phyloP scores from a whole-genome alignment of 2,329 filamentous ascomycete species.

The Aspergillus aculeatus region DNA sequence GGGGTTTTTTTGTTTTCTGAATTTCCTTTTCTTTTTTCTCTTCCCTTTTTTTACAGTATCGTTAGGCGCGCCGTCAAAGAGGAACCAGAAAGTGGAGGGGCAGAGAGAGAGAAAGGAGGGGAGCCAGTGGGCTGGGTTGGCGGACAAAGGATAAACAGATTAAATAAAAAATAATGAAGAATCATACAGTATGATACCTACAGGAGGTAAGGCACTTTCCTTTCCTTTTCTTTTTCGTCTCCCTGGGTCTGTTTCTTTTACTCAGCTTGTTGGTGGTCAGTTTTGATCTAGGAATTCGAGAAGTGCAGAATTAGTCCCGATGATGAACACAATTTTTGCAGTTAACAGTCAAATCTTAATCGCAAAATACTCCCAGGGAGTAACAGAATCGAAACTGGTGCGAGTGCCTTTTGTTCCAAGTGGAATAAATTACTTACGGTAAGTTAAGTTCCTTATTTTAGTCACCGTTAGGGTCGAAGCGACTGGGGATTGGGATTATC shows the following conservation, averaged over 20 bases:
- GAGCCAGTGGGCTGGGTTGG: conserved; percentile 17
- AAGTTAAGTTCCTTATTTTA: background rate
- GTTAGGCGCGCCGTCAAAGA: conserved; percentile 15
- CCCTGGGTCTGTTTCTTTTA: too few relatives aligned
- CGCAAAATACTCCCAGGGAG: background rate
- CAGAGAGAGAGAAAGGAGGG: conserved; percentile 14
- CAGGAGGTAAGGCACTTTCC: background rate
- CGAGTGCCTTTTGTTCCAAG: background rate
- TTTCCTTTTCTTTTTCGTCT: background rate
- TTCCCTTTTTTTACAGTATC: conserved; percentile 3
- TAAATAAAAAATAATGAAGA: conserved; percentile 2
- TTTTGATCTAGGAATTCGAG: background rate
- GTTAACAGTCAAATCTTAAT: background rate
- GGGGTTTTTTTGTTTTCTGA: background rate
- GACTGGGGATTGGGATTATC: background rate
- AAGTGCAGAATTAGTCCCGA: background rate
- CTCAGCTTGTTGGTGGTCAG: background rate
- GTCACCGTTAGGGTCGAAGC: background rate
- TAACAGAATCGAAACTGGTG: background rate
- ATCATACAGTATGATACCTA: background rate
- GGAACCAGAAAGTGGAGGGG: conserved; percentile 18
- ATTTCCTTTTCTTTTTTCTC: conserved; percentile 1
- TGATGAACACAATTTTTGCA: background rate
- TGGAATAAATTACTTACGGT: background rate
- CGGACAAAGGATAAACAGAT: conserved; percentile 13